Percentiles rank a stretch among this genome's conserved stretches.
Conservation (phyloP, 2,329 filamentous ascomycete species). For the Nigrograna mackinnonii region DNA sequence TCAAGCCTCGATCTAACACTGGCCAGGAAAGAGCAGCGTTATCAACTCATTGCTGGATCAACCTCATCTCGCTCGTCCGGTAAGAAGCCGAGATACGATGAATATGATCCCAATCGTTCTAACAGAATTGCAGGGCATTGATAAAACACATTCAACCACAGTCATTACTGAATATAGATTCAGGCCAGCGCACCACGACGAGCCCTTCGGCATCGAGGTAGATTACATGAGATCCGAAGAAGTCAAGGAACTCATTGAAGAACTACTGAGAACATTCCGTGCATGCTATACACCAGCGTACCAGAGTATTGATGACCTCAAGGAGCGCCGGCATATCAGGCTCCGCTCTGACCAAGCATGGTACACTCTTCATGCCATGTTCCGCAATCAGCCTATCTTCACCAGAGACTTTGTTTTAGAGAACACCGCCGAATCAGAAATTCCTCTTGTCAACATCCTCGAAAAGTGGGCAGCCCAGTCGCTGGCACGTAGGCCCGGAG, state of each 20-base stretch:
- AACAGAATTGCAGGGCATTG: constrained; percentile 4
- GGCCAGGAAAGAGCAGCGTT: constrained; percentile 13
- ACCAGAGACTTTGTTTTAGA: constrained; percentile 10
- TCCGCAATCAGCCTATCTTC: constrained; percentile 7
- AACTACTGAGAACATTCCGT: constrained; percentile 11
- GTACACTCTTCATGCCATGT: constrained; percentile 14
- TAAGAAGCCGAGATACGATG: too few relatives aligned
- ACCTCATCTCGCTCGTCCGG: constrained; percentile 9
- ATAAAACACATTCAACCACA: constrained; percentile 3
- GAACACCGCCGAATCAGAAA: constrained; percentile 3
- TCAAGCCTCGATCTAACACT: constrained; percentile 1
- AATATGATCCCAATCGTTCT: not conserved
- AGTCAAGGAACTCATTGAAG: constrained; percentile 15
- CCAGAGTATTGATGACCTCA: constrained; percentile 5
- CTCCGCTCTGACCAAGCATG: constrained; percentile 11
- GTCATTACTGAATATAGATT: constrained; percentile 15
- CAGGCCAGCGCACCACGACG: constrained; percentile 12
- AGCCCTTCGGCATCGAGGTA: constrained; percentile 14
- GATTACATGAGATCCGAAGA: constrained; percentile 14
- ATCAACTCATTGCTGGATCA: constrained; percentile 17
- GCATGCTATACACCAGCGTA: constrained; percentile 10
- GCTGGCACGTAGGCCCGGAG: constrained; percentile 9
- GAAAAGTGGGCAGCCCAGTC: constrained; percentile 8
- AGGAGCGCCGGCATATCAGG: constrained; percentile 11
- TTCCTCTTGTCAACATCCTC: constrained; percentile 8